phyloP scores from a whole-genome alignment of 2,329 filamentous ascomycete genomes.

The Penicillium sp. region DNA sequence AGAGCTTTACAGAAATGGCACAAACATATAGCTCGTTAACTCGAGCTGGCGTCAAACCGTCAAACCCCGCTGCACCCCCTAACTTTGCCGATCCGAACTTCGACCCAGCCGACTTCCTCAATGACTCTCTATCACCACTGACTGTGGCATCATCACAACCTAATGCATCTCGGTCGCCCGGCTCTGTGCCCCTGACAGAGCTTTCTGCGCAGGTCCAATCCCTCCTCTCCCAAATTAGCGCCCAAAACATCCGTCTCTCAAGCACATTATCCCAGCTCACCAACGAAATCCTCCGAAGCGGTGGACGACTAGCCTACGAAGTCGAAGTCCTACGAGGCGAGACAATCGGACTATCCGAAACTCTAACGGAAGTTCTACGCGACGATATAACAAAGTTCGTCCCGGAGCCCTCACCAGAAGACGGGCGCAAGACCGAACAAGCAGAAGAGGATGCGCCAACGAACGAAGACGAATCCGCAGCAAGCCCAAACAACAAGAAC shows the following conservation, averaged over 20 bases:
- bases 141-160: slow-evolving; percentile 47
- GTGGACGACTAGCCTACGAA: slow-evolving; percentile 85
- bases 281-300: slow-evolving; percentile 88
- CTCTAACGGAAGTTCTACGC: slow-evolving; percentile 68
- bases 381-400: slow-evolving; percentile 72
- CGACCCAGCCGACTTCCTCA: slow-evolving; percentile 81
- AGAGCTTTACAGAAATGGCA: slow-evolving; percentile 4
- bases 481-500: slow-evolving; percentile 1
- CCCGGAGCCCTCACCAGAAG: slow-evolving; percentile 38
- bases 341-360: slow-evolving; percentile 74
- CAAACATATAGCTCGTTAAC: slow-evolving; percentile 25
- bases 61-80: slow-evolving; percentile 49
- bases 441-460: not conserved
- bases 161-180: slow-evolving; percentile 40
- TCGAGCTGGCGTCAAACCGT: slow-evolving; percentile 18
- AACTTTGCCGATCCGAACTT: slow-evolving; percentile 76
- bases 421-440: slow-evolving; percentile 7
- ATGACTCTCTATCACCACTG: slow-evolving; percentile 70
- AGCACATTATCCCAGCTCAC: slow-evolving; percentile 81
- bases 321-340: slow-evolving; percentile 92
- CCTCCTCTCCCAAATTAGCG: slow-evolving; percentile 81
- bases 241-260: slow-evolving; percentile 80
- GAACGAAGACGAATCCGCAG: slow-evolving; percentile 7
- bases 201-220: slow-evolving; percentile 77
- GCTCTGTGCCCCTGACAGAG: slow-evolving; percentile 64